Percentiles rank a stretch among this genome's conserved stretches.
These are phyloP conservation scores for Aspergillus kassunensis DNA, from an alignment of 495 filamentous ascomycete genomes.

Conservation along the genomic window DNA sequence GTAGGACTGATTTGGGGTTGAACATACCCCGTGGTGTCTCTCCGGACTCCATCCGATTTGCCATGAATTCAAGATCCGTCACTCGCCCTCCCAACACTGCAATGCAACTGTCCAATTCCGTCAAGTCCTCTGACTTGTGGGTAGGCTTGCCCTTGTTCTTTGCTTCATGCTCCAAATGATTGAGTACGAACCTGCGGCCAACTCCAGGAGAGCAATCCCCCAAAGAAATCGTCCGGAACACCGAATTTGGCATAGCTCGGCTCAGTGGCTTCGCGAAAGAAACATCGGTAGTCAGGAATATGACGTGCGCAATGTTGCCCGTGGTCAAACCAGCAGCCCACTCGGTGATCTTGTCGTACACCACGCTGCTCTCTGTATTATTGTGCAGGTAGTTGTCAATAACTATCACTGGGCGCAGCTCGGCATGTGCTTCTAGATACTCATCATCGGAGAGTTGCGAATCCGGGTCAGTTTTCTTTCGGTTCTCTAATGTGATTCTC, in stretches of 20 bases:
- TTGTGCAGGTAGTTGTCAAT: slow-evolving; percentile 94
- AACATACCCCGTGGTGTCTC: slow-evolving; percentile 66
- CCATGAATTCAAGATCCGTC: slow-evolving; percentile 89
- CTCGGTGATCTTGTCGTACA: slow-evolving; percentile 88
- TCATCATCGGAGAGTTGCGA: slow-evolving; percentile 73
- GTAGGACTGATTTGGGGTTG: neutral
- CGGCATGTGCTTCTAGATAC: slow-evolving; percentile 87
- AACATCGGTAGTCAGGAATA: slow-evolving; percentile 92
- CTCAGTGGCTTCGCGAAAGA: slow-evolving; percentile 84
- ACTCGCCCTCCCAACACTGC: slow-evolving; percentile 79
- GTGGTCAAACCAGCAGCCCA: slow-evolving; percentile 88
- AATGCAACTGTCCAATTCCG: slow-evolving; percentile 78
- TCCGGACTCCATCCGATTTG: slow-evolving; percentile 83
- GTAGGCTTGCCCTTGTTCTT: slow-evolving; percentile 34
- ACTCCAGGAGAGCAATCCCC: slow-evolving; percentile 82
- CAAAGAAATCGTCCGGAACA: slow-evolving; percentile 80
- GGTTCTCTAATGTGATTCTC: slow-evolving; percentile 63
- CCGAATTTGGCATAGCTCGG: slow-evolving; percentile 83
- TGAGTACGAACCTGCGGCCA: slow-evolving; percentile 85
- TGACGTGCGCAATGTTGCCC: slow-evolving; percentile 89
- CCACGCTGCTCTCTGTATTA: slow-evolving; percentile 62
- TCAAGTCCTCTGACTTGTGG: slow-evolving; percentile 40
- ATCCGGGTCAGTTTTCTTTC: slow-evolving; percentile 70
- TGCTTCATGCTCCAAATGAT: slow-evolving; percentile 60
- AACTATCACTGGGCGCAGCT: slow-evolving; percentile 77